Evolutionary conservation across 345 rosid species (phyloP).

Genomic region (Excoecaria agallocha): DNA sequence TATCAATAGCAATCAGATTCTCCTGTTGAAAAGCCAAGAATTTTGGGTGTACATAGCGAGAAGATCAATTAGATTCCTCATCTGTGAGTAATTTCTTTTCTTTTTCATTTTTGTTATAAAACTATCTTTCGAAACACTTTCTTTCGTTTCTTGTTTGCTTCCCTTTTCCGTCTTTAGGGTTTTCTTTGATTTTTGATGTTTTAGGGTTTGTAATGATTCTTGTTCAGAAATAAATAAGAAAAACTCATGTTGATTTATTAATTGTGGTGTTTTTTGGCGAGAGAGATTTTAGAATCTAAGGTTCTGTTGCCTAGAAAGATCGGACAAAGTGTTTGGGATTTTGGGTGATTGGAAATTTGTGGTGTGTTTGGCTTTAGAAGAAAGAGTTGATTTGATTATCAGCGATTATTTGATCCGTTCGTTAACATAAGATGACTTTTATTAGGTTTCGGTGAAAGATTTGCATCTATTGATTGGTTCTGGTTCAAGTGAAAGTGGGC

Average conservation of each 20-base stretch:
- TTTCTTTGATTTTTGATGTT: too few species aligned
- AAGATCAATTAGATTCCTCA: background rate
- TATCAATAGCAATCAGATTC: background rate
- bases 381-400: background rate
- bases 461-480: background rate
- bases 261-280: background rate
- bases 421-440: background rate
- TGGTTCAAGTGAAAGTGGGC: background rate
- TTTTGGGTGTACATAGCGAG: background rate
- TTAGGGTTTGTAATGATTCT: too few species aligned
- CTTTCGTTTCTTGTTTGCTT: too few species aligned
- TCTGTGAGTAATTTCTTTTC: constrained; percentile 10
- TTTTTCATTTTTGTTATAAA: too few species aligned
- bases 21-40: background rate
- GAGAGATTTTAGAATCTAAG: background rate
- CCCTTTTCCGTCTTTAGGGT: too few species aligned
- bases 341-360: background rate
- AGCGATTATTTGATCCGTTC: background rate
- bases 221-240: background rate
- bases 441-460: background rate
- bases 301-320: background rate
- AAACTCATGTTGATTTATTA: background rate
- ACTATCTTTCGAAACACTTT: too few species aligned
- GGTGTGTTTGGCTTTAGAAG: too few species aligned
- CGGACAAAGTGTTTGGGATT: too few species aligned